phyloP scores from a whole-genome alignment of 345 rosid genomes.

The Turnera subulata region DNA sequence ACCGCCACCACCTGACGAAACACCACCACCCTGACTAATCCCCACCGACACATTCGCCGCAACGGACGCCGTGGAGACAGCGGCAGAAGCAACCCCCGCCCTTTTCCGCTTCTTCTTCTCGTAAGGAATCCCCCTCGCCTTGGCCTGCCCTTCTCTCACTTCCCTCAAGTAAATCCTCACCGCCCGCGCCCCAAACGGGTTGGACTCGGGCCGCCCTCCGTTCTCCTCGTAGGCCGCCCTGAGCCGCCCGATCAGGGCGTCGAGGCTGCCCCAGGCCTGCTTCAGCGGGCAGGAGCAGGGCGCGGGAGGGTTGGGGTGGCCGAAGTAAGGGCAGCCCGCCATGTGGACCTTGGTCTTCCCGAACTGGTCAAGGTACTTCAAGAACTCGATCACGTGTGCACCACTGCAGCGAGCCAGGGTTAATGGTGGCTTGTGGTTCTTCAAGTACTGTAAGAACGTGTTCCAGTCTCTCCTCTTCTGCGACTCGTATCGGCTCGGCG shows the following conservation, averaged over 20 bases:
- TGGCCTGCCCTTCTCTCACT: constrained; percentile 28
- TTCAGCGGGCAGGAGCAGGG: constrained; percentile 30
- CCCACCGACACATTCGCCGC: not conserved
- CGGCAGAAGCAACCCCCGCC: not conserved
- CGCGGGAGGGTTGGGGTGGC: constrained; percentile 28
- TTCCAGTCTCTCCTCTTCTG: constrained; percentile 37
- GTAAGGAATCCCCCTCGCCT: constrained; percentile 31
- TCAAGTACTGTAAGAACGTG: constrained; percentile 28
- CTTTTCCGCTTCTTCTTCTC: constrained; percentile 36
- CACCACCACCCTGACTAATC: not conserved
- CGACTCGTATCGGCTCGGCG: constrained; percentile 30
- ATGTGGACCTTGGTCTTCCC: constrained; percentile 35
- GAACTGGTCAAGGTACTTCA: constrained; percentile 31
- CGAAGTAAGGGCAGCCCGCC: constrained; percentile 29
- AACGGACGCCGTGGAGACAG: not conserved
- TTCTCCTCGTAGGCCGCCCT: constrained; percentile 30
- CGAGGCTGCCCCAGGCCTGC: constrained; percentile 36
- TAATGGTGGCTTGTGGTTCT: constrained; percentile 31
- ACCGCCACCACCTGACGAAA: constrained; percentile 1
- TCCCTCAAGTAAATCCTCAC: constrained; percentile 35
- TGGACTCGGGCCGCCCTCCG: constrained; percentile 30
- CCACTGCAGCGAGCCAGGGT: constrained; percentile 31
- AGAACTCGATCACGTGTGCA: constrained; percentile 33
- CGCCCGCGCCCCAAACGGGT: constrained; percentile 29
- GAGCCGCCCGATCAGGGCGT: constrained; percentile 32